Evolutionary conservation across 2,329 filamentous ascomycete species (phyloP).

Genomic region (Kalaharituber pfeilii): DNA sequence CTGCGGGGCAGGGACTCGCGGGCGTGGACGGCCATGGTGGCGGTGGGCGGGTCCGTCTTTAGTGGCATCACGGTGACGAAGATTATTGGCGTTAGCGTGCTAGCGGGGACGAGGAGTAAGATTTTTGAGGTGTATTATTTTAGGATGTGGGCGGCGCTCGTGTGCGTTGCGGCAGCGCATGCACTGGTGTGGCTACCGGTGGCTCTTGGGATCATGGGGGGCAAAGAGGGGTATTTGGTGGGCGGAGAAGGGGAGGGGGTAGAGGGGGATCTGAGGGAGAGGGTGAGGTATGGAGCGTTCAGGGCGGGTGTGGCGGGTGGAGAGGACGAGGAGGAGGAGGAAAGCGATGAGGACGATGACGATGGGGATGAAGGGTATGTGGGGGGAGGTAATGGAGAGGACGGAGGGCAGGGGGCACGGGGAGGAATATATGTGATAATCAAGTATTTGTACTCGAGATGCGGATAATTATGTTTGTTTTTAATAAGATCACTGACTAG

Average conservation of each 20-base stretch:
- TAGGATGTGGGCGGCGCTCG: conserved; percentile 82
- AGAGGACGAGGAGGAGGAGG: conserved; percentile 54
- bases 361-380: not conserved
- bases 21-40: conserved; percentile 83
- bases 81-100: conserved; percentile 71
- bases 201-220: conserved; percentile 67
- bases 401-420: not conserved
- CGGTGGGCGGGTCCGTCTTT: conserved; percentile 87
- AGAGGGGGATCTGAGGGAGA: conserved; percentile 67
- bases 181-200: conserved; percentile 85
- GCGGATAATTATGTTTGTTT: no score
- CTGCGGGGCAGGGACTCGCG: conserved; percentile 71
- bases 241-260: conserved; percentile 62
- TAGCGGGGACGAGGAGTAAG: conserved; percentile 91
- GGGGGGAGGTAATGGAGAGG: not conserved
- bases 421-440: no score
- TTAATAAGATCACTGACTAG: no score
- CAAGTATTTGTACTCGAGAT: no score
- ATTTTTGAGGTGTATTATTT: conserved; percentile 99
- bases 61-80: conserved; percentile 95
- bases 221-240: conserved; percentile 58
- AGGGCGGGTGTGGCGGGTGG: conserved; percentile 55
- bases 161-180: conserved; percentile 74
- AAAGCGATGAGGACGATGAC: not conserved
- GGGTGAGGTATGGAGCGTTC: not conserved